phyloP scores from a whole-genome alignment of 2,329 filamentous ascomycete genomes.

The Xylaria sp. region DNA sequence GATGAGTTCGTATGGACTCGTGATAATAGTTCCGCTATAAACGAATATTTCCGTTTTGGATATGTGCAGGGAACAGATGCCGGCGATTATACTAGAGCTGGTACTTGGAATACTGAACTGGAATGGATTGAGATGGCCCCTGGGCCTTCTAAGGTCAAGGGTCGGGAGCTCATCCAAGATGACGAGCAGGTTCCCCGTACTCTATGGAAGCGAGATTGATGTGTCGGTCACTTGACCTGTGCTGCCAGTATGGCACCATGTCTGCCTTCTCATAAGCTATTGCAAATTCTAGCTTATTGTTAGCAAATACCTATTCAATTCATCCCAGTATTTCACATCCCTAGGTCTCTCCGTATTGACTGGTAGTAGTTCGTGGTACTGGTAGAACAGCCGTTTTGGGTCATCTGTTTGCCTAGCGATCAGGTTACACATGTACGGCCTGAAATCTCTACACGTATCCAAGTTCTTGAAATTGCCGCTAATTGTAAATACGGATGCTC shows the following conservation, averaged over 20 bases:
- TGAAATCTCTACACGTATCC: not conserved
- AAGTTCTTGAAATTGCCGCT: not conserved
- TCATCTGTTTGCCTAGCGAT: too few species aligned
- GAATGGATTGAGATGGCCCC: constrained; percentile 73
- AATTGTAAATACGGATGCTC: not conserved
- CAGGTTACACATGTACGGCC: not conserved
- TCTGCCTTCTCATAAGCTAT: not conserved
- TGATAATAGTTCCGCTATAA: constrained; percentile 52
- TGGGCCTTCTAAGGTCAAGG: constrained; percentile 64
- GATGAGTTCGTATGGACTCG: constrained; percentile 69
- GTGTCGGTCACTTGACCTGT: not conserved
- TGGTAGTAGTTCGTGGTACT: not conserved
- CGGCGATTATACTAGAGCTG: constrained; percentile 80
- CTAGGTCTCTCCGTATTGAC: not conserved
- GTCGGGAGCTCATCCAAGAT: constrained; percentile 32
- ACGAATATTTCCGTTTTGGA: constrained; percentile 82
- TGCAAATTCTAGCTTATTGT: not conserved
- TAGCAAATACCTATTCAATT: not conserved
- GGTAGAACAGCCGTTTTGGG: not conserved
- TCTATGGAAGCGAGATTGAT: constrained; percentile 16
- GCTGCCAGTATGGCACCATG: not conserved
- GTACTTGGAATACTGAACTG: constrained; percentile 72
- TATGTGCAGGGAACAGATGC: constrained; percentile 73
- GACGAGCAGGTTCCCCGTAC: constrained; percentile 33
- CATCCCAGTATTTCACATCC: too few species aligned